Evolutionary conservation across 495 filamentous ascomycete species (phyloP), one percentile per base, ranked within the genome.

Genomic region (Talaromyces nanjingensis): DNA sequence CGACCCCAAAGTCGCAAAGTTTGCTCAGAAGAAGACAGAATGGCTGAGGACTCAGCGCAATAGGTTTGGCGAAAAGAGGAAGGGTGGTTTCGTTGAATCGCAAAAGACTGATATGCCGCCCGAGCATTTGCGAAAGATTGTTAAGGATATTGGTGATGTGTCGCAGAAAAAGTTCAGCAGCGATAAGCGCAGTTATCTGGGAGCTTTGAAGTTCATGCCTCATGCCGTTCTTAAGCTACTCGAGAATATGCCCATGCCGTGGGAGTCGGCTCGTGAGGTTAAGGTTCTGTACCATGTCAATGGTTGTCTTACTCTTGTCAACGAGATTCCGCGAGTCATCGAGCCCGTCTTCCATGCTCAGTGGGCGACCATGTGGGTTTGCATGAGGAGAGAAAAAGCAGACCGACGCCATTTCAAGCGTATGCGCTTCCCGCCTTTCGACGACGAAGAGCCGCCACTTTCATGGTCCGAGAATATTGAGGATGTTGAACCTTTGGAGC

Each of bases 211-310:
- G 77, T 99, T 96, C 76, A 99, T 99, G 96, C 96, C 96, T 1
- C 96, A 99, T 73, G 96, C 96, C n/a, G 96, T 99, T 9, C 75
- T 99, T 78, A 99, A 99, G 81, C 85, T 99, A 20, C 71, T 99
- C 63, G 96, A 99, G 82, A 99, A 99, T 72, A 99, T 99, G 96
- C 96, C 96, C 8, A 99, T 99, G 96, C 96, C 96, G 7, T 99
- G 96, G 96, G 96, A 99, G 79, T 91, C 91, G 33, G 85, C 91
- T 6, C 83, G 92, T 59, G 93, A 99, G 70, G 96, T 99, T 59
- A 97, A 97, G 76, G 96, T 99, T 12, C 79, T 99, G 7, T 99
- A 99, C 75, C 96, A 99, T 73, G 92, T 98, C 65, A 99, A 98
- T 68, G 96, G 96, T 11, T 98, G 96, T 71, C 77, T 99, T 69